phyloP scores from a whole-genome alignment of 2,329 filamentous ascomycete genomes.

The Diplodia mutila region DNA sequence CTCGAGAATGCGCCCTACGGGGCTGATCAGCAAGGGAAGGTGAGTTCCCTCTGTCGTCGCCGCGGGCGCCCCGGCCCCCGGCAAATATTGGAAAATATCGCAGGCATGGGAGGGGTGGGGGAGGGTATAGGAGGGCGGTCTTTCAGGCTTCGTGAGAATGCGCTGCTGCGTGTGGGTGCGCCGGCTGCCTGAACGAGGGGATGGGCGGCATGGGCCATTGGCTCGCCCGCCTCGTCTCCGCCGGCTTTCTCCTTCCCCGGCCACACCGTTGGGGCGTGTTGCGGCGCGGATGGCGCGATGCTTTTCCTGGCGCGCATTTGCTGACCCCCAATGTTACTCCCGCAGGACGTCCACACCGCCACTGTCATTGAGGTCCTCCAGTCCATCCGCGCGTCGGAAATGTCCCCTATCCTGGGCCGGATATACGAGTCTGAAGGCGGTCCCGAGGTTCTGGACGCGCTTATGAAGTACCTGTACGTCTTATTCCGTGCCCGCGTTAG shows the following conservation, averaged over 20 bases:
- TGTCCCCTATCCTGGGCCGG: conserved; percentile 82
- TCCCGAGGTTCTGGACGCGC: conserved; percentile 81
- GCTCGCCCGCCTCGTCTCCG: neutral
- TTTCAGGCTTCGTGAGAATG: neutral
- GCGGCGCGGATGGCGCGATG: neutral
- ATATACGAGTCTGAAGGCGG: conserved; percentile 81
- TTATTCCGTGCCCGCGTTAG: conserved; percentile 1
- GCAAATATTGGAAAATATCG: conserved; percentile 19
- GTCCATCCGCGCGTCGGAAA: conserved; percentile 94
- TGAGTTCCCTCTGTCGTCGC: conserved; percentile 37
- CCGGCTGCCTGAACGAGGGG: conserved; percentile 1
- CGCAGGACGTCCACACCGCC: conserved; percentile 80
- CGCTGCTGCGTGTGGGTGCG: neutral
- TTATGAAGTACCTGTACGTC: conserved; percentile 96
- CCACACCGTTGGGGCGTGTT: neutral
- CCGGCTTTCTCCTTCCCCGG: conserved; percentile 1
- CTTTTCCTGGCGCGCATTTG: conserved; percentile 22
- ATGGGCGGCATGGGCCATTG: conserved; percentile 27
- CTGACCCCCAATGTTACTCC: conserved; percentile 23
- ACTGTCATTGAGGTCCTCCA: conserved; percentile 92
- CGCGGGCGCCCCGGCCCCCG: neutral
- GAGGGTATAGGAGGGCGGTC: conserved; percentile 8
- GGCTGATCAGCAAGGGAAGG: conserved; percentile 58
- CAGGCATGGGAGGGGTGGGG: conserved; percentile 19
- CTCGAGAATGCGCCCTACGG: conserved; percentile 82